phyloP scores from a whole-genome alignment of 352 stramenopile genomes.

The Phytophthora niederhauseri region DNA sequence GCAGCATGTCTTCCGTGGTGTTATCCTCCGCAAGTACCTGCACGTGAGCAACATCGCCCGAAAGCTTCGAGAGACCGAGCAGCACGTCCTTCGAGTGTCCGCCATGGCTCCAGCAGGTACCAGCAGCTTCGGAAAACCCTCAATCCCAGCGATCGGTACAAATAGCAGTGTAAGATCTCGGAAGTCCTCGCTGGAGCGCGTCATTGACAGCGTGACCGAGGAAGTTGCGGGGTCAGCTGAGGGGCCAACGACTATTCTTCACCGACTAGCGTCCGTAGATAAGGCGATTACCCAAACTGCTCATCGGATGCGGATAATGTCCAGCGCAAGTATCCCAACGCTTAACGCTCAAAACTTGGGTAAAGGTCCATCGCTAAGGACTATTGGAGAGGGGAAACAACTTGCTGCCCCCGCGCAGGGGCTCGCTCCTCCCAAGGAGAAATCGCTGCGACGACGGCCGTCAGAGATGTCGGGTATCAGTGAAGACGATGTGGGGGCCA shows the following conservation, averaged over 20 bases:
- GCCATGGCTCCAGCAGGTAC: slow-evolving; percentile 16
- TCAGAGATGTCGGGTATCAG: slow-evolving; percentile 19
- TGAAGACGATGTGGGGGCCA: slow-evolving; percentile 26
- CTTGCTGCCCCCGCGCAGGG: slow-evolving; percentile 3
- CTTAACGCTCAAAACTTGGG: slow-evolving; percentile 16
- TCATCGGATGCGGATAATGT: slow-evolving; percentile 59
- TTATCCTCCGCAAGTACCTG: slow-evolving; percentile 72
- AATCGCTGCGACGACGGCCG: slow-evolving; percentile 12
- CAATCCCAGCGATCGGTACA: background rate
- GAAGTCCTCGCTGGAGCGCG: slow-evolving; percentile 22
- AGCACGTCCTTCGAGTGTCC: slow-evolving; percentile 46
- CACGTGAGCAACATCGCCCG: slow-evolving; percentile 67
- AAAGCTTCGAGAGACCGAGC: slow-evolving; percentile 69
- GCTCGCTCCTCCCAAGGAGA: slow-evolving; percentile 10
- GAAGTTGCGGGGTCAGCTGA: background rate
- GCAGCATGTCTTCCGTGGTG: slow-evolving; percentile 62
- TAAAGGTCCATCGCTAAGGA: slow-evolving; percentile 48
- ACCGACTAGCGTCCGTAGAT: slow-evolving; percentile 61
- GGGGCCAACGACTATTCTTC: slow-evolving; percentile 33
- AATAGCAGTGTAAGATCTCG: slow-evolving; percentile 6
- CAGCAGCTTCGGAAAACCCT: slow-evolving; percentile 16
- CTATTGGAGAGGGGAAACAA: slow-evolving; percentile 41
- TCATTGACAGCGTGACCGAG: slow-evolving; percentile 17
- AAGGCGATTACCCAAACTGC: slow-evolving; percentile 69
- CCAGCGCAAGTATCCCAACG: slow-evolving; percentile 33